Evolutionary conservation across 2,329 filamentous ascomycete genomes (phyloP).

Genomic region (Apiospora saccharicola): DNA sequence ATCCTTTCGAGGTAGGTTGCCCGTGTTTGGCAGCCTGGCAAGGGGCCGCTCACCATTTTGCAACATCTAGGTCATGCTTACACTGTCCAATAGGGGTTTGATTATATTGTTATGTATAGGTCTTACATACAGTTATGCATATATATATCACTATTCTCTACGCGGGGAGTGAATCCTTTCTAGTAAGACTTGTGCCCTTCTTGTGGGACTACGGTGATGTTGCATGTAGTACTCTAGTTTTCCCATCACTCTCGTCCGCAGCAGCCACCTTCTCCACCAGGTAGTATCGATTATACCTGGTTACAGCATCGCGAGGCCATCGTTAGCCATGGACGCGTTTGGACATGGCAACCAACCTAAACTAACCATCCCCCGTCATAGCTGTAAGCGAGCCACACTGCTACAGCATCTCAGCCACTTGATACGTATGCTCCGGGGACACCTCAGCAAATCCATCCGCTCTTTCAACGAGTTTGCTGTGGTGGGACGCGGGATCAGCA

Average conservation of each 20-base stretch:
- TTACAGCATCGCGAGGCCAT: slow-evolving; percentile 32
- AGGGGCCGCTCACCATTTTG: background rate
- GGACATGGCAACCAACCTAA: background rate
- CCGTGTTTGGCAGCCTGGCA: background rate
- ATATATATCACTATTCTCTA: too few species aligned
- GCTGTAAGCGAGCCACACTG: slow-evolving; percentile 76
- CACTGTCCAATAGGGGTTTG: too few species aligned
- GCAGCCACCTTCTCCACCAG: slow-evolving; percentile 40
- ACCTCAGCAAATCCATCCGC: slow-evolving; percentile 78
- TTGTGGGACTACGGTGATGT: too few species aligned
- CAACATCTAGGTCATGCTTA: too few species aligned
- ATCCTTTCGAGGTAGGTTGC: background rate
- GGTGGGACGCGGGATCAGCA: slow-evolving; percentile 50
- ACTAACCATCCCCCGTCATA: slow-evolving; percentile 73
- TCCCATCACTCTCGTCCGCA: slow-evolving; percentile 29
- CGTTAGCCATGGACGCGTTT: slow-evolving; percentile 4
- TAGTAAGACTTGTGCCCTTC: too few species aligned
- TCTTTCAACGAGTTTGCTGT: slow-evolving; percentile 75
- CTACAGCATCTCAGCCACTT: slow-evolving; percentile 79
- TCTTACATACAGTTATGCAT: too few species aligned
- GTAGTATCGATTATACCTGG: slow-evolving; percentile 37
- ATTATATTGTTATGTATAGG: too few species aligned
- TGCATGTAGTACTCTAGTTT: too few species aligned
- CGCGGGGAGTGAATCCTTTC: too few species aligned
- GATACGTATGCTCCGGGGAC: slow-evolving; percentile 79